A percentile compares a stretch with the other conserved stretches of the same genome.
Conservation (phyloP, 306 rosid species). For the Begonia peltatifolia region DNA sequence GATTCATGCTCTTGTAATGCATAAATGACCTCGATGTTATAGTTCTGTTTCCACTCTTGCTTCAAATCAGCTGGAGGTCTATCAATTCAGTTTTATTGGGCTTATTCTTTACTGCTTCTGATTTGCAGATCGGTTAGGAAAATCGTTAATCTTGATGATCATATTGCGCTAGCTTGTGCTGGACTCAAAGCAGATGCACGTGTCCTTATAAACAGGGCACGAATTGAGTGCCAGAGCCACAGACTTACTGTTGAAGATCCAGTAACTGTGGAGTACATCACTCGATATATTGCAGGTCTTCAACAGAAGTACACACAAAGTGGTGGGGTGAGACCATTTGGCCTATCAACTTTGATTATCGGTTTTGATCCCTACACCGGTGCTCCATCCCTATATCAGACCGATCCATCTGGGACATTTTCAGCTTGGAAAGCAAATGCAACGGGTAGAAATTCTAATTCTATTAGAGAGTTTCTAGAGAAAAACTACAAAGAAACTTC, state of each 20-base stretch:
- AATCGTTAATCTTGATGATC: slow-evolving; percentile 43
- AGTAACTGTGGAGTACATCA: slow-evolving; percentile 81
- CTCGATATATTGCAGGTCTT: slow-evolving; percentile 92
- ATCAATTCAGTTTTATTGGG: no score
- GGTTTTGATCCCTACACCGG: slow-evolving; percentile 82
- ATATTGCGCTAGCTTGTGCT: slow-evolving; percentile 84
- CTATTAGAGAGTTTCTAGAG: slow-evolving; percentile 86
- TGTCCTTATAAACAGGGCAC: slow-evolving; percentile 71
- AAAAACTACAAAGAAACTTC: slow-evolving; percentile 81
- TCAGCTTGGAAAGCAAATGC: slow-evolving; percentile 98
- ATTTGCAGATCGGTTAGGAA: slow-evolving; percentile 38
- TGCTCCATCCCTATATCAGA: slow-evolving; percentile 69
- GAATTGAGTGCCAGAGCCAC: slow-evolving; percentile 92
- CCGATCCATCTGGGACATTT: slow-evolving; percentile 96
- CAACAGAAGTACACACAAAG: slow-evolving; percentile 98
- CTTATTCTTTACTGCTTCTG: not conserved
- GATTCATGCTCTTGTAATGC: no score
- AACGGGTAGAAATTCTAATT: slow-evolving; percentile 90
- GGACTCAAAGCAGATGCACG: slow-evolving; percentile 99
- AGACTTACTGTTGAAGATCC: slow-evolving; percentile 96
- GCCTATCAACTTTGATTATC: slow-evolving; percentile 87
- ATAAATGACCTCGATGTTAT: no score
- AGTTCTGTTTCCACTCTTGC: not conserved
- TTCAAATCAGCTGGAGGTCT: no score
- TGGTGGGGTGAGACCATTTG: slow-evolving; percentile 96